Conservation (phyloP, 768 basidiomycete genomes). For the Phylloporus sp. region DNA sequence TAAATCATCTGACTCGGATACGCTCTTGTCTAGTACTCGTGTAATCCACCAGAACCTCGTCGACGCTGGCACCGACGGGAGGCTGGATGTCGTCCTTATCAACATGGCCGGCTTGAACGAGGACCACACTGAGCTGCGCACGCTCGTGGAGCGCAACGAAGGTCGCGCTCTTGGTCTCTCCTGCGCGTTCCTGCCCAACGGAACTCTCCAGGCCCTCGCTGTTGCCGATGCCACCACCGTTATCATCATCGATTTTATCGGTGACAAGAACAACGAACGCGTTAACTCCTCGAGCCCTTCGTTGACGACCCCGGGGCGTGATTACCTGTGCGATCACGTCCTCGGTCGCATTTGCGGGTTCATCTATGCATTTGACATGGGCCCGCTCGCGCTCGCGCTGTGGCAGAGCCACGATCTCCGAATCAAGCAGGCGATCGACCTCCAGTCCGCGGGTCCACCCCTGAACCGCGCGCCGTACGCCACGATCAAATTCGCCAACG, state of each 20-base stretch:
- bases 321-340: constrained; percentile 28
- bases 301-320: constrained; percentile 15
- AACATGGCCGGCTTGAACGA: constrained; percentile 21
- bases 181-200: constrained; percentile 17
- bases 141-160: constrained; percentile 29
- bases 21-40: constrained; percentile 13
- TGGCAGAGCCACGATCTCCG: constrained; percentile 31
- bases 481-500: constrained; percentile 15
- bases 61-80: constrained; percentile 22
- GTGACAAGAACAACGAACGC: constrained; percentile 32
- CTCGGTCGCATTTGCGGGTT: constrained; percentile 25
- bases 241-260: constrained; percentile 24
- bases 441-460: constrained; percentile 20
- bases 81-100: constrained; percentile 10
- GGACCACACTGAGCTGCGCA: constrained; percentile 18
- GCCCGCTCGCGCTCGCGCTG: constrained; percentile 25
- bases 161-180: constrained; percentile 31
- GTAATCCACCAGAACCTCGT: constrained; percentile 27
- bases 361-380: constrained; percentile 30
- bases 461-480: constrained; percentile 16
- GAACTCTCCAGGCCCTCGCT: constrained; percentile 24
- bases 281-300: constrained; percentile 20
- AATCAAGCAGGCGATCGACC: constrained; percentile 31
- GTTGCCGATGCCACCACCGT: constrained; percentile 26
- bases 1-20: neutral